These are phyloP conservation scores for Dichotomocladium elegans DNA, from an alignment of 371 early-diverging fungal genomes.

Conservation along the genomic window DNA sequence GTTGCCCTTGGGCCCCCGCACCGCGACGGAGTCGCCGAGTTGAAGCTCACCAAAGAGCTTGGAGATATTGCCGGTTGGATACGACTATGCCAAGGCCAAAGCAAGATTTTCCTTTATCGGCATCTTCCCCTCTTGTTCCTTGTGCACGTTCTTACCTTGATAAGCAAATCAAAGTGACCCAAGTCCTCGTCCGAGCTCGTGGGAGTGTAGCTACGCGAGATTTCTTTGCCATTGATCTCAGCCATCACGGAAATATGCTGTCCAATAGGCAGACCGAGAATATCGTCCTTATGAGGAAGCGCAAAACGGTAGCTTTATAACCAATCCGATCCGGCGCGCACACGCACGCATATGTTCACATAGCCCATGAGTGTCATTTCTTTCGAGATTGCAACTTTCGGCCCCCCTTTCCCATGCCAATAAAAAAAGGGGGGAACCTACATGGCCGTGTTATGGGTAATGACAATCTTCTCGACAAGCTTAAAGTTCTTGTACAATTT, in stretches of 20 bases:
- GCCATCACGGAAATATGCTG: constrained; percentile 92
- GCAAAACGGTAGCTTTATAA: constrained; percentile 78
- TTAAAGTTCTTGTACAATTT: constrained; percentile 80
- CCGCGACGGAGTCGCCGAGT: constrained; percentile 80
- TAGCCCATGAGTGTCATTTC: no score
- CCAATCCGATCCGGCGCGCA: background rate
- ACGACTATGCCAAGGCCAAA: constrained; percentile 50
- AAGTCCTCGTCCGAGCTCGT: constrained; percentile 78
- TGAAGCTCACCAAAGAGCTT: constrained; percentile 68
- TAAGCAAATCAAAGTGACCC: constrained; percentile 88
- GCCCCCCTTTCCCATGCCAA: no score
- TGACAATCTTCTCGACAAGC: constrained; percentile 69
- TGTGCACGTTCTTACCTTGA: constrained; percentile 66
- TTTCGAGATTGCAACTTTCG: no score
- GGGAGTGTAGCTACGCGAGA: constrained; percentile 92
- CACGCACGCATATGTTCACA: no score
- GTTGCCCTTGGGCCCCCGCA: constrained; percentile 90
- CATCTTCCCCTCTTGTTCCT: background rate
- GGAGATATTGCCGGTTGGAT: constrained; percentile 84
- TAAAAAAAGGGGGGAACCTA: no score
- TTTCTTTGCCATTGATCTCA: constrained; percentile 80
- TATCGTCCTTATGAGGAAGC: constrained; percentile 62
- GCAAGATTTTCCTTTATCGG: background rate
- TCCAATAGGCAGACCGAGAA: constrained; percentile 88
- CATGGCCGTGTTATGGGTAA: constrained; percentile 85